Evolutionary conservation across 305 asterid species (phyloP).

Genomic region (Fraxinus sp.): DNA sequence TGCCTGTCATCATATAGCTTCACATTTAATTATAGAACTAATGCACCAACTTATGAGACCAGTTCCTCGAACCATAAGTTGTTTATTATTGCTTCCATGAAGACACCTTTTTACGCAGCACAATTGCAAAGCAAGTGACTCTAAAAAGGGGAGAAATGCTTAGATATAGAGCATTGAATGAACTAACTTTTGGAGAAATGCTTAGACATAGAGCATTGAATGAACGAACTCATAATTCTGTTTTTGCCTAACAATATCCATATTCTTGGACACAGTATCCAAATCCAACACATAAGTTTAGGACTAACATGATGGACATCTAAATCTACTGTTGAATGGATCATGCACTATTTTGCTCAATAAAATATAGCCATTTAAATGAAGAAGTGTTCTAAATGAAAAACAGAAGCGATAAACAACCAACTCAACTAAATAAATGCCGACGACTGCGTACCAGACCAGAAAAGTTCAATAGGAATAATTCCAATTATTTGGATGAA

Average conservation of each 20-base stretch:
- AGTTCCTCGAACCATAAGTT: background rate
- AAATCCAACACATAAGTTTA: background rate
- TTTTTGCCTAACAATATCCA: background rate
- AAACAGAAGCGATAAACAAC: background rate
- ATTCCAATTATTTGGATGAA: no score
- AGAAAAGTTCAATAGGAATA: background rate
- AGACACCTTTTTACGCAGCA: background rate
- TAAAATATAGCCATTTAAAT: background rate
- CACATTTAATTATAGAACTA: background rate
- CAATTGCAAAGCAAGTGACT: background rate
- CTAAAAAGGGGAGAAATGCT: background rate
- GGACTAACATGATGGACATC: background rate
- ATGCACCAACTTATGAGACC: background rate
- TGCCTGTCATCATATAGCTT: background rate
- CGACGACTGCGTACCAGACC: background rate
- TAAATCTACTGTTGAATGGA: background rate
- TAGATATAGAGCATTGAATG: background rate
- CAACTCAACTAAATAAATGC: background rate
- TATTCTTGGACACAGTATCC: background rate
- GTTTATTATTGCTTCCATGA: background rate
- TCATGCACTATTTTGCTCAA: background rate
- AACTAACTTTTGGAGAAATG: background rate
- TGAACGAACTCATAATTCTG: background rate
- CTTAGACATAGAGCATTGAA: background rate
- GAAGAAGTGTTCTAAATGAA: background rate